Evolutionary conservation across 1,139 yeast species (phyloP).

Genomic region (Candida gigantensis): DNA sequence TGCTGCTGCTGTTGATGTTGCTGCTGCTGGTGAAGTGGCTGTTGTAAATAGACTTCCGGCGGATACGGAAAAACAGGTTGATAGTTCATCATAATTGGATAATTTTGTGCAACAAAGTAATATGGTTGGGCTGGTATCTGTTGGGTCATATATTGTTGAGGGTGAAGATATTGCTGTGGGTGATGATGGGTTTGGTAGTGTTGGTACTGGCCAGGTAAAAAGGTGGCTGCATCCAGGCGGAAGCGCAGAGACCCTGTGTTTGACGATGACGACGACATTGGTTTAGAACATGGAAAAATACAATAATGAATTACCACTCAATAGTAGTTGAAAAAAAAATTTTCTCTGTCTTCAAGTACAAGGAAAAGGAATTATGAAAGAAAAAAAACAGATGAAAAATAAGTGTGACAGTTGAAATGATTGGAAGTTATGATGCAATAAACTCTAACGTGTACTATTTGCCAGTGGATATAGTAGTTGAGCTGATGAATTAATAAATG

Average conservation of each 20-base stretch:
- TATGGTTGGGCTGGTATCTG: slow-evolving; percentile 21
- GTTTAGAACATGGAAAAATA: slow-evolving; percentile 17
- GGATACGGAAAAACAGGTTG: slow-evolving; percentile 11
- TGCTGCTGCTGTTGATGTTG: slow-evolving; percentile 10
- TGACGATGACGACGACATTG: slow-evolving; percentile 20
- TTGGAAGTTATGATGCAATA: no score
- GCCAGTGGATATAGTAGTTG: no score
- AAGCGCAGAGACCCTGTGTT: slow-evolving; percentile 40
- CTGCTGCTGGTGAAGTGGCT: slow-evolving; percentile 7
- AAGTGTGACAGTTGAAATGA: no score
- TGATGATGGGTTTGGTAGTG: slow-evolving; percentile 15
- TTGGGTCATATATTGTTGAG: slow-evolving; percentile 19
- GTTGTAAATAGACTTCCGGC: slow-evolving; percentile 8
- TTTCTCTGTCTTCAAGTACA: no score
- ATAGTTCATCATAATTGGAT: slow-evolving; percentile 17
- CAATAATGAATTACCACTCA: not conserved
- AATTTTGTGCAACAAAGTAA: slow-evolving; percentile 17
- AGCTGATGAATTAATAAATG: no score
- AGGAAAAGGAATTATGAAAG: no score
- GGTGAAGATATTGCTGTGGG: slow-evolving; percentile 22
- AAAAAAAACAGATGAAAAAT: no score
- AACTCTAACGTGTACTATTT: no score
- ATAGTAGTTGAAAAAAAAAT: slow-evolving; percentile 1
- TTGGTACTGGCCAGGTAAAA: slow-evolving; percentile 33
- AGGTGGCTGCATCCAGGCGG: slow-evolving; percentile 46